phyloP scores from a whole-genome alignment of 768 basidiomycete species.

The Pulveroboletus sp. region DNA sequence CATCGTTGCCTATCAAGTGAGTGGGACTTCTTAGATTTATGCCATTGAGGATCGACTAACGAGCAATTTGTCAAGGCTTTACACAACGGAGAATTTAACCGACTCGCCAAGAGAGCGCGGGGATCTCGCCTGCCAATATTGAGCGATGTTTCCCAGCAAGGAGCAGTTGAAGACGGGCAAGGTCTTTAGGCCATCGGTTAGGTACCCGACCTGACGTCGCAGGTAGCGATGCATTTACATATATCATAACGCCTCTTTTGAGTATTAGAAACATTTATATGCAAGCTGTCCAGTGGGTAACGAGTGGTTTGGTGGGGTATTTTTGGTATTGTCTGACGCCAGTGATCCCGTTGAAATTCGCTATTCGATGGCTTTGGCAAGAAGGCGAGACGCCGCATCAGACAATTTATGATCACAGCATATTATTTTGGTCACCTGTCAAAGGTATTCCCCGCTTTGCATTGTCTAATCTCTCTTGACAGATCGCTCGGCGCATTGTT shows the following conservation, averaged over 20 bases:
- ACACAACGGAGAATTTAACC: slow-evolving; percentile 33
- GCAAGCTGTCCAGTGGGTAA: not conserved
- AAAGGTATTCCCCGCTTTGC: slow-evolving; percentile 5
- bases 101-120: slow-evolving; percentile 34
- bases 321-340: not conserved
- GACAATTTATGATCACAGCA: slow-evolving; percentile 2
- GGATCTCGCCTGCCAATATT: slow-evolving; percentile 22
- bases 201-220: not conserved
- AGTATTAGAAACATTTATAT: not conserved
- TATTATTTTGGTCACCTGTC: slow-evolving; percentile 3
- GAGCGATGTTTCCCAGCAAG: slow-evolving; percentile 3
- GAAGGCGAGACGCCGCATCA: not conserved
- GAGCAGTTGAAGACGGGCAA: slow-evolving; percentile 37
- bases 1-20: slow-evolving; percentile 39
- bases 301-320: slow-evolving; percentile 3
- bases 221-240: not conserved
- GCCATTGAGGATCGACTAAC: not conserved
- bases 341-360: not conserved
- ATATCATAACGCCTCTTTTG: not conserved
- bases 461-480: slow-evolving; percentile 10
- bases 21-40: slow-evolving; percentile 4
- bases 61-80: slow-evolving; percentile 8
- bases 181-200: slow-evolving; percentile 3
- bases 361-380: not conserved
- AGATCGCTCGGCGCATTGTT: not conserved